Evolutionary conservation across 2,329 filamentous ascomycete genomes (phyloP).

Genomic region (Whalleya microplaca): DNA sequence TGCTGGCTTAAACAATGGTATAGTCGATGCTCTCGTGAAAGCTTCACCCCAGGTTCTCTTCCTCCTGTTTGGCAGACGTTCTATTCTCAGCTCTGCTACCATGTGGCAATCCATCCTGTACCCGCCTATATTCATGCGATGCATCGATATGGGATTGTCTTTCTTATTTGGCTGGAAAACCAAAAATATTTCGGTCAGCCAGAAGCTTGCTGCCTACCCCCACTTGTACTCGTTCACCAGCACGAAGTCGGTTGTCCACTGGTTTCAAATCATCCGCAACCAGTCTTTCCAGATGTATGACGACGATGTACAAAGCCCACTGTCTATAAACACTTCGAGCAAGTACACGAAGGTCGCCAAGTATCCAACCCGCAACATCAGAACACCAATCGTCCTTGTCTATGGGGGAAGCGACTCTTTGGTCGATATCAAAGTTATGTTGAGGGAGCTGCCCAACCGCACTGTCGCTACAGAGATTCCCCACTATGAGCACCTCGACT

Average conservation of each 20-base stretch:
- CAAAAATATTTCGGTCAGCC: conserved; percentile 78
- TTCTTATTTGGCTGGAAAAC: conserved; percentile 92
- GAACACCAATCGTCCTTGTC: conserved; percentile 88
- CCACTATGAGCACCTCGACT: conserved; percentile 96
- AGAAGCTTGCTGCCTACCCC: conserved; percentile 94
- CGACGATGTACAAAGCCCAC: conserved; percentile 81
- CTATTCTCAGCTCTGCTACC: conserved; percentile 87
- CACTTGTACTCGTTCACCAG: conserved; percentile 97
- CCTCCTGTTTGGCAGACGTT: conserved; percentile 87
- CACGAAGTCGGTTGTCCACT: conserved; percentile 96
- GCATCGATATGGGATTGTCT: conserved; percentile 79
- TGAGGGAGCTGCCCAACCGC: conserved; percentile 81
- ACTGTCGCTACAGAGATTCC: conserved; percentile 86
- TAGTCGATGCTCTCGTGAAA: conserved; percentile 92
- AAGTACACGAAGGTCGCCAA: conserved; percentile 96
- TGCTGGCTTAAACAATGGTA: conserved; percentile 82
- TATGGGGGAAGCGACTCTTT: conserved; percentile 94
- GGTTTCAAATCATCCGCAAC: conserved; percentile 99
- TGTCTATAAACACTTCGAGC: conserved; percentile 70
- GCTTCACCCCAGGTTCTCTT: conserved; percentile 91
- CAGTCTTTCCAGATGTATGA: conserved; percentile 98
- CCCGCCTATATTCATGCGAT: conserved; percentile 85
- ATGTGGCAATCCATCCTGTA: conserved; percentile 98
- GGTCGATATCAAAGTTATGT: conserved; percentile 91
- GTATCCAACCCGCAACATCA: conserved; percentile 96